phyloP scores from a whole-genome alignment of 768 basidiomycete genomes.

The Epithele typhae region DNA sequence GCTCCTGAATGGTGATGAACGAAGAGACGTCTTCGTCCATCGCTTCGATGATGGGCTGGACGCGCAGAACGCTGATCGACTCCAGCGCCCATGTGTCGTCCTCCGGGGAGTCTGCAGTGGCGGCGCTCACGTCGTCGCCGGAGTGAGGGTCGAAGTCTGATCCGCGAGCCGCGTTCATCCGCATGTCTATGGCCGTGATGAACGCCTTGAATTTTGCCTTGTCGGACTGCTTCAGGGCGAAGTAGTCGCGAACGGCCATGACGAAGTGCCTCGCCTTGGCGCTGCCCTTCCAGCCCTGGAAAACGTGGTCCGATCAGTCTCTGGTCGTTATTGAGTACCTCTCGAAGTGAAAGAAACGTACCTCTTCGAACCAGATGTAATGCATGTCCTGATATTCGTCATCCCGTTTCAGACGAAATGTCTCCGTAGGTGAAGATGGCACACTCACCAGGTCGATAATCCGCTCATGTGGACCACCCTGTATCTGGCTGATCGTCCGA shows the following conservation, averaged over 20 bases:
- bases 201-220: not conserved
- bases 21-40: slow-evolving; percentile 36
- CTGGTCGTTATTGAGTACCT: not conserved
- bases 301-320: not conserved
- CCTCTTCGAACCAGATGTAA: slow-evolving; percentile 48
- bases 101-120: not conserved
- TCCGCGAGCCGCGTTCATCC: not conserved
- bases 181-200: not conserved
- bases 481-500: slow-evolving; percentile 34
- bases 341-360: slow-evolving; percentile 14
- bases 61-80: slow-evolving; percentile 26
- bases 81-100: slow-evolving; percentile 24
- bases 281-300: slow-evolving; percentile 45
- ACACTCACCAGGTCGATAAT: too few species aligned
- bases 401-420: too few species aligned
- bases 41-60: slow-evolving; percentile 32
- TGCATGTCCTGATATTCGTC: too few species aligned
- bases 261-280: slow-evolving; percentile 49
- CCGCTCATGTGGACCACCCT: slow-evolving; percentile 40
- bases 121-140: not conserved
- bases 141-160: not conserved
- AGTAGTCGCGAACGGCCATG: slow-evolving; percentile 35
- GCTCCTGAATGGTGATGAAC: slow-evolving; percentile 30
- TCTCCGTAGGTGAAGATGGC: too few species aligned
- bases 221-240: slow-evolving; percentile 1